Conservation (phyloP, 768 basidiomycete species). For the Wakefieldia striispora region DNA sequence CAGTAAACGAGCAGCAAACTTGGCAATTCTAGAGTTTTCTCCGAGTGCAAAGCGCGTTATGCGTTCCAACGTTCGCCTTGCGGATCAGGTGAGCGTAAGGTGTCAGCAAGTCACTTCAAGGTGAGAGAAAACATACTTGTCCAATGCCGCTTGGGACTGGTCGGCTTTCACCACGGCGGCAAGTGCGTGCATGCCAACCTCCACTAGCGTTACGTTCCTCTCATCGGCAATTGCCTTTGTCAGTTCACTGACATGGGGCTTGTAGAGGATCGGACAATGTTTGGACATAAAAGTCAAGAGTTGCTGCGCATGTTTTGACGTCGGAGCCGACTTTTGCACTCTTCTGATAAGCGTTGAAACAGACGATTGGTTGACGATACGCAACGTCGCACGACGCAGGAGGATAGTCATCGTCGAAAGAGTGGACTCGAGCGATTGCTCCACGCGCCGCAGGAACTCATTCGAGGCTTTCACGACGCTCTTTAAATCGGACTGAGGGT, state of each 20-base stretch:
- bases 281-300: constrained; percentile 68
- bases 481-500: constrained; percentile 82
- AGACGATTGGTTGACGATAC: constrained; percentile 81
- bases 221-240: constrained; percentile 69
- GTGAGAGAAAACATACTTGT: constrained; percentile 53
- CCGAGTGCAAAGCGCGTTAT: constrained; percentile 58
- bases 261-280: constrained; percentile 68
- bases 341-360: constrained; percentile 78
- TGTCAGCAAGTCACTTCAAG: neutral
- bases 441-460: constrained; percentile 77
- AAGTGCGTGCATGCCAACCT: constrained; percentile 74
- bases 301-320: constrained; percentile 45
- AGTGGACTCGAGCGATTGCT: constrained; percentile 61
- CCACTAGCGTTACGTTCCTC: constrained; percentile 51
- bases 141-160: constrained; percentile 51
- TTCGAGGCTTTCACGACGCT: constrained; percentile 74
- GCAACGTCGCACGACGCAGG: constrained; percentile 66
- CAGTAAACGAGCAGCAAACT: constrained; percentile 80
- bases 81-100: neutral
- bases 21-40: constrained; percentile 65
- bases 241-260: constrained; percentile 73
- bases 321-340: constrained; percentile 47
- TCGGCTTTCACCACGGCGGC: constrained; percentile 65
- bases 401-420: constrained; percentile 67
- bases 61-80: constrained; percentile 66